These are phyloP conservation scores for Trypanosoma melophagium DNA, from an alignment of 208 protist species.

Conservation along the genomic window DNA sequence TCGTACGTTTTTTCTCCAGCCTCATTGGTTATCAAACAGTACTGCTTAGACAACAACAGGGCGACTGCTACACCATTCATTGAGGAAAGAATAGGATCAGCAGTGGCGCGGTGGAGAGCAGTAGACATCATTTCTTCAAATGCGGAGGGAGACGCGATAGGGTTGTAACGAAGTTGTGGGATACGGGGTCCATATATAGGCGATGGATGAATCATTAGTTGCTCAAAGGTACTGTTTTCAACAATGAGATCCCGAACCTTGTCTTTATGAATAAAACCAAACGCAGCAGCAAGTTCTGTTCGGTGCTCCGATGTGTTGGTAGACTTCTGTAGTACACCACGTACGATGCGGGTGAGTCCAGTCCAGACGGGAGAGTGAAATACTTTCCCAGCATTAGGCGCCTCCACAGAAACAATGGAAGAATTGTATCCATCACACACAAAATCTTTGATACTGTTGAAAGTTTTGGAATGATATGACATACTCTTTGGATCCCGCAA, in stretches of 20 bases:
- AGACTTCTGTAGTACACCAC: slow-evolving; percentile 39
- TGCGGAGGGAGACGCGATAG: slow-evolving; percentile 33
- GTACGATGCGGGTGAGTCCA: slow-evolving; percentile 60
- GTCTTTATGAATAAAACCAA: slow-evolving; percentile 72
- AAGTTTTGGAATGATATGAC: slow-evolving; percentile 56
- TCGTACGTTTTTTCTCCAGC: slow-evolving; percentile 43
- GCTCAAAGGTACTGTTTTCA: slow-evolving; percentile 44
- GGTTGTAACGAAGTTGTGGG: slow-evolving; percentile 52
- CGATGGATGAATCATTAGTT: slow-evolving; percentile 60
- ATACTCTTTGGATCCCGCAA: slow-evolving; percentile 44
- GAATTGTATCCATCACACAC: slow-evolving; percentile 71
- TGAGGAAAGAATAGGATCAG: slow-evolving; percentile 44
- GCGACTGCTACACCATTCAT: slow-evolving; percentile 52
- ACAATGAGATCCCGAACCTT: slow-evolving; percentile 66
- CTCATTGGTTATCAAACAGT: slow-evolving; percentile 36
- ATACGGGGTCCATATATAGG: slow-evolving; percentile 78
- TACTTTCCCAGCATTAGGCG: slow-evolving; percentile 45
- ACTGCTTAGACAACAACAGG: slow-evolving; percentile 60
- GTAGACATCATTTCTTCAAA: slow-evolving; percentile 62
- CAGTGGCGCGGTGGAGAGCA: slow-evolving; percentile 38
- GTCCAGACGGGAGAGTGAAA: slow-evolving; percentile 75
- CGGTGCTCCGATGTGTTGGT: slow-evolving; percentile 36
- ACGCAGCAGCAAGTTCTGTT: slow-evolving; percentile 54
- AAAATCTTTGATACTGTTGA: slow-evolving; percentile 48
- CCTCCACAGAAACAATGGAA: slow-evolving; percentile 63